Evolutionary conservation across 2,329 filamentous ascomycete genomes (phyloP).

Genomic region (Fusarium dimerum): DNA sequence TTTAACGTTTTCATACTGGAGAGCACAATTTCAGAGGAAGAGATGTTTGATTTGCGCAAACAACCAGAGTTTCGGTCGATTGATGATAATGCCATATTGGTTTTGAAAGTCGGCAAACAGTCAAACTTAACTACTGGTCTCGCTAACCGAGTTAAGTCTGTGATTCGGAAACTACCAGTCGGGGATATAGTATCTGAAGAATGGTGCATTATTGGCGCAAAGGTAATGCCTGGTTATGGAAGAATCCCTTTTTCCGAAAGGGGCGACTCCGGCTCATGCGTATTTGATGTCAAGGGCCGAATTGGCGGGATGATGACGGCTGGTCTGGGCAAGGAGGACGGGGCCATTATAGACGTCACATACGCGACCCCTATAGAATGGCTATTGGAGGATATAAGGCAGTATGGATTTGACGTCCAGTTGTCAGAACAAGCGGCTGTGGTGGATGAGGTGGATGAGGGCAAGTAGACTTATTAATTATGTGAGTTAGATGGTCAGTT

Average conservation of each 20-base stretch:
- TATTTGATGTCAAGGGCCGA: slow-evolving; percentile 1
- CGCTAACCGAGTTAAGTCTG: background rate
- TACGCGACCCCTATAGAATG: slow-evolving; percentile 13
- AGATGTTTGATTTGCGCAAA: background rate
- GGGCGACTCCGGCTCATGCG: slow-evolving; percentile 4
- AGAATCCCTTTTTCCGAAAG: rapidly evolving
- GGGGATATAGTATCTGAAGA: slow-evolving; percentile 2
- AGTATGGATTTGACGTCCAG: slow-evolving; percentile 3
- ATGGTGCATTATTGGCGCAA: slow-evolving; percentile 4
- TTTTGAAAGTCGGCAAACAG: background rate
- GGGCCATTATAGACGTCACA: background rate
- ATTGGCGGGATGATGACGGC: background rate
- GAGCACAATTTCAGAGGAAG: background rate
- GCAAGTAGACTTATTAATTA: background rate
- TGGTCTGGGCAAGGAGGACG: background rate
- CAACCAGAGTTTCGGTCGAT: background rate
- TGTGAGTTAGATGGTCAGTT: no score
- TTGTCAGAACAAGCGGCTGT: background rate
- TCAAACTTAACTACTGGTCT: background rate
- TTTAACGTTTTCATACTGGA: background rate
- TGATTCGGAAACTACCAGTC: background rate
- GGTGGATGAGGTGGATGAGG: background rate
- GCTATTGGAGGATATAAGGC: slow-evolving; percentile 7
- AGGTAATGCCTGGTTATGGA: rapidly evolving
- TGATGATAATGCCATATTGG: background rate